Percentiles rank a stretch among this genome's conserved stretches.
phyloP scores from a whole-genome alignment of 148 eudicot species.

The Arbutus unedo region DNA sequence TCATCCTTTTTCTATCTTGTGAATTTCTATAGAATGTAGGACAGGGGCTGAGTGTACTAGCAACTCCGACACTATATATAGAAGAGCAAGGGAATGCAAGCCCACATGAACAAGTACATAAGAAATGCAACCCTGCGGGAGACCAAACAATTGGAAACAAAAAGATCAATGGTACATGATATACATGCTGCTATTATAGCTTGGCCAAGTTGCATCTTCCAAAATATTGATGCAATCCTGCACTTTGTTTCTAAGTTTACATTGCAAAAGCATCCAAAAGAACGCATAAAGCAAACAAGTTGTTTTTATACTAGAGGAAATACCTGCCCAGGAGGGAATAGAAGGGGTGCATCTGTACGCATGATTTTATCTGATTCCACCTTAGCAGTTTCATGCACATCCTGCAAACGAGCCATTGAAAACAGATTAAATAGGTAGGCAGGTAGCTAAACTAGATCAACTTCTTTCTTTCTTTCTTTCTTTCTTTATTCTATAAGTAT shows the following conservation, averaged over 20 bases:
- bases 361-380: conserved; percentile 77
- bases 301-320: not conserved
- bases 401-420: conserved; percentile 36
- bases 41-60: not conserved
- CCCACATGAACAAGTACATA: not conserved
- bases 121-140: not conserved
- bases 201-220: not conserved
- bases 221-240: no score
- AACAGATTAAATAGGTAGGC: not conserved
- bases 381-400: conserved; percentile 47
- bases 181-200: not conserved
- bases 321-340: conserved; percentile 98
- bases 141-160: not conserved
- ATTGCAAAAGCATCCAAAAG: not conserved
- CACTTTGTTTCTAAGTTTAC: no score
- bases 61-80: not conserved
- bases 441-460: not conserved
- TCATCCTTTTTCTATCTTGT: not conserved
- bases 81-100: not conserved
- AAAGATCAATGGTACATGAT: not conserved
- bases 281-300: conserved; percentile 1
- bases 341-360: conserved; percentile 87
- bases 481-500: not conserved
- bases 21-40: not conserved
- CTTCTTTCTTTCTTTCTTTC: not conserved